These are phyloP conservation scores for Thinopyrum elongatum DNA, from an alignment of 176 grass and related monocot species.

Conservation along the genomic window DNA sequence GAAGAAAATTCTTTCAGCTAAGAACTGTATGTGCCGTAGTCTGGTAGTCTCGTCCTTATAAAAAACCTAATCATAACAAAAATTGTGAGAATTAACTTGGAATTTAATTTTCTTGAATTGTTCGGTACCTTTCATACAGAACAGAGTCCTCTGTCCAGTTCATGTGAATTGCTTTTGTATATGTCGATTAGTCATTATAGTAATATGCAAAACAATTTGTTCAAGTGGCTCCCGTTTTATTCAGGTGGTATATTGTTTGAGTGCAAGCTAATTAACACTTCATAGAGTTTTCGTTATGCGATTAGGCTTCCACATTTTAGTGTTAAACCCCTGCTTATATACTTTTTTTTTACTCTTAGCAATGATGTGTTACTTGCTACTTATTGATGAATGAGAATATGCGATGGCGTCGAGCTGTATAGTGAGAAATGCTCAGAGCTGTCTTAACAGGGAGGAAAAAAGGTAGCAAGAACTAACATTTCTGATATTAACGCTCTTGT, in stretches of 20 bases:
- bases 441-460: no score
- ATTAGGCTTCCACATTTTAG: not conserved
- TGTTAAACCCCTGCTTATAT: not conserved
- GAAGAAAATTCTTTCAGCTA: no score
- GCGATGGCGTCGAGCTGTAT: not conserved
- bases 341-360: not conserved
- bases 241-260: no score
- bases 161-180: no score
- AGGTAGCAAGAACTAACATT: not conserved
- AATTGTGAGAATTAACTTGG: no score
- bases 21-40: no score
- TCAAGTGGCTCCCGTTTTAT: no score
- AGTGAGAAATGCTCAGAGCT: not conserved
- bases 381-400: not conserved
- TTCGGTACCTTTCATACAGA: not conserved
- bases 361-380: not conserved
- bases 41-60: no score
- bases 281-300: not conserved
- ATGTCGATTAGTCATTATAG: no score
- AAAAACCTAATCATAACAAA: no score
- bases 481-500: not conserved
- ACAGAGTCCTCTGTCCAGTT: not conserved
- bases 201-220: not conserved
- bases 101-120: no score
- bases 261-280: not conserved